Percentiles rank a stretch among this genome's conserved stretches.
phyloP scores from a whole-genome alignment of 2,329 filamentous ascomycete species.

The Aspergillus hiratsukae region DNA sequence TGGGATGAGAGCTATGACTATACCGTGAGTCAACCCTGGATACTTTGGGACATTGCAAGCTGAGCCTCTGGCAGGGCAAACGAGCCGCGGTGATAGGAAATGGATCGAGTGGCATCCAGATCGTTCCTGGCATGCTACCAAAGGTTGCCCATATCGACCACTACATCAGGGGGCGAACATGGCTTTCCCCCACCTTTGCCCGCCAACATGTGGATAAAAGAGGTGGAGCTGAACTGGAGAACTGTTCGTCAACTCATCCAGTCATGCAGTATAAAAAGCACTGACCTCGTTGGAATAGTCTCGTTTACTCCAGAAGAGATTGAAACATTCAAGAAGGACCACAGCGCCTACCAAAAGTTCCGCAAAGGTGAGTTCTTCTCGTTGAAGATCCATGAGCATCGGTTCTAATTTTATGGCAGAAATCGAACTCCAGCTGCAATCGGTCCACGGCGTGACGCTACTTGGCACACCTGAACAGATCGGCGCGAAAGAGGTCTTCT shows the following conservation, averaged over 20 bases:
- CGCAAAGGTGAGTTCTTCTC: conserved; percentile 26
- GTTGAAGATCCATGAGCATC: not conserved
- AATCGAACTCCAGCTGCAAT: conserved; percentile 31
- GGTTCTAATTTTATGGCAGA: conserved; percentile 14
- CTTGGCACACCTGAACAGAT: conserved; percentile 26
- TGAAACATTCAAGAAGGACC: conserved; percentile 28
- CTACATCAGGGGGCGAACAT: conserved; percentile 31
- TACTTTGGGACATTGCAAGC: not conserved
- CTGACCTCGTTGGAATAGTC: conserved; percentile 16
- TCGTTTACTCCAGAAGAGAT: conserved; percentile 30
- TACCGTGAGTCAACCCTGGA: conserved; percentile 14
- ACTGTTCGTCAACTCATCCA: conserved; percentile 20
- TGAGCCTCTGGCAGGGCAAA: conserved; percentile 22
- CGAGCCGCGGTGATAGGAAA: conserved; percentile 35
- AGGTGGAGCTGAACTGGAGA: conserved; percentile 19
- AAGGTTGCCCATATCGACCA: conserved; percentile 39
- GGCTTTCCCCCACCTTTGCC: conserved; percentile 28
- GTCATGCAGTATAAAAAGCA: not conserved
- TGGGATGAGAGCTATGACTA: conserved; percentile 40
- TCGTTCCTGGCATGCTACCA: conserved; percentile 35
- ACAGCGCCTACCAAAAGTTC: conserved; percentile 28
- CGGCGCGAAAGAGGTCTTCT: conserved; percentile 18
- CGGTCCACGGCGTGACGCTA: conserved; percentile 26
- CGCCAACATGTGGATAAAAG: conserved; percentile 25
- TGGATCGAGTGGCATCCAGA: conserved; percentile 40